phyloP scores from a whole-genome alignment of 805 yeast genomes.

The Ogataea allantospora region DNA sequence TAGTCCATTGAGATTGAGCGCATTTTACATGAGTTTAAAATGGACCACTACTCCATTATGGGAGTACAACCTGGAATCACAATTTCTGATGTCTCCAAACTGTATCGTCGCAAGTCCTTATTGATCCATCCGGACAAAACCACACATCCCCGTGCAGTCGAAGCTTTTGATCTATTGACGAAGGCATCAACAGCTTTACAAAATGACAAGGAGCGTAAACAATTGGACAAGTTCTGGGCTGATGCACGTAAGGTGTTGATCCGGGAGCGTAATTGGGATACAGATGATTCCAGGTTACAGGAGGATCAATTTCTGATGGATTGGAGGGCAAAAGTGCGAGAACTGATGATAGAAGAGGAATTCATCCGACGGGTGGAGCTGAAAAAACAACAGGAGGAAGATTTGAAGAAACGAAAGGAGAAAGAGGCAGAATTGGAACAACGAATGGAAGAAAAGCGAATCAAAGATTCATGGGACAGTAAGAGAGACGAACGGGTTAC shows the following conservation, averaged over 20 bases:
- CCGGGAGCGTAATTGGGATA: conserved; percentile 36
- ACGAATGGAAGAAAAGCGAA: conserved; percentile 34
- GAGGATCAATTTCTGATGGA: conserved; percentile 36
- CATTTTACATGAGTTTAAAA: conserved; percentile 44
- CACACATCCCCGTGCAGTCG: conserved; percentile 53
- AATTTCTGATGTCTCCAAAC: conserved; percentile 40
- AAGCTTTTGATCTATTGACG: conserved; percentile 59
- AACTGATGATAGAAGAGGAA: conserved; percentile 46
- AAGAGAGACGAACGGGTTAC: conserved; percentile 54
- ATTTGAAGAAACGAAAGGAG: conserved; percentile 36
- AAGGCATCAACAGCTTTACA: conserved; percentile 47
- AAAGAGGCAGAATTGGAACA: conserved; percentile 31
- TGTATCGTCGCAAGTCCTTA: conserved; percentile 57
- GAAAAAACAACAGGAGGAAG: conserved; percentile 42
- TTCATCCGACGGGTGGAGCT: conserved; percentile 41
- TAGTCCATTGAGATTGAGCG: conserved; percentile 56
- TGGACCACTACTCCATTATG: conserved; percentile 56
- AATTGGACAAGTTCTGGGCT: conserved; percentile 44
- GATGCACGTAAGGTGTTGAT: conserved; percentile 42
- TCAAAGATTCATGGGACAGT: conserved; percentile 58
- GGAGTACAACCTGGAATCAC: conserved; percentile 45
- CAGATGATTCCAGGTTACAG: conserved; percentile 37
- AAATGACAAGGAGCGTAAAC: conserved; percentile 38
- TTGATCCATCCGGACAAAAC: conserved; percentile 71
- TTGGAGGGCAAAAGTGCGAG: conserved; percentile 44